These are phyloP conservation scores for Catunica adiposa DNA, from an alignment of 2,329 filamentous ascomycete genomes.

Conservation along the genomic window DNA sequence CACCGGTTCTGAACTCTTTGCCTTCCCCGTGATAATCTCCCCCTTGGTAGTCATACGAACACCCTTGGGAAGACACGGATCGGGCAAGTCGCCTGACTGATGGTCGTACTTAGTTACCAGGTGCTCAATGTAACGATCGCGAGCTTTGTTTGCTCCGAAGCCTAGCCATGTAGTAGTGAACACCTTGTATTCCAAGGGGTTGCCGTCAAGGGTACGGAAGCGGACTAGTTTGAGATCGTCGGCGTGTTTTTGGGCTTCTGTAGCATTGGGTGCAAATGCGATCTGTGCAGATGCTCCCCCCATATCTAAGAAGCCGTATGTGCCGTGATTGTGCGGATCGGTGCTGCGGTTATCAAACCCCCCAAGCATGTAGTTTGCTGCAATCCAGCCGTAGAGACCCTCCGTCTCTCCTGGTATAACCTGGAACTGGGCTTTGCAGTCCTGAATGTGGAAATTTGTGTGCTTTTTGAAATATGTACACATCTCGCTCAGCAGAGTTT, in stretches of 20 bases:
- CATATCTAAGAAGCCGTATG: slow-evolving; percentile 97
- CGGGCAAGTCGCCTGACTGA: slow-evolving; percentile 53
- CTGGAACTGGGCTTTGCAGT: slow-evolving; percentile 78
- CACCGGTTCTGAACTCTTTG: slow-evolving; percentile 26
- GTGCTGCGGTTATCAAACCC: slow-evolving; percentile 74
- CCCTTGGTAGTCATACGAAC: slow-evolving; percentile 61
- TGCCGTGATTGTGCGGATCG: slow-evolving; percentile 59
- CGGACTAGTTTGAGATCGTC: slow-evolving; percentile 77
- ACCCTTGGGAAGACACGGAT: slow-evolving; percentile 76
- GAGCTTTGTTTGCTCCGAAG: slow-evolving; percentile 90
- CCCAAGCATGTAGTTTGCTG: slow-evolving; percentile 85
- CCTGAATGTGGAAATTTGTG: slow-evolving; percentile 71
- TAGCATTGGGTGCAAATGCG: slow-evolving; percentile 86
- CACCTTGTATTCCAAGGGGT: slow-evolving; percentile 63
- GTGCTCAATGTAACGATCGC: slow-evolving; percentile 64
- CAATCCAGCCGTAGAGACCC: slow-evolving; percentile 92
- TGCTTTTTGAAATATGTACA: slow-evolving; percentile 66
- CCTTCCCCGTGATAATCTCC: slow-evolving; percentile 27
- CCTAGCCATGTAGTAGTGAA: slow-evolving; percentile 96
- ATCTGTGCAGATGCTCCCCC: slow-evolving; percentile 95
- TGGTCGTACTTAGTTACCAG: slow-evolving; percentile 52
- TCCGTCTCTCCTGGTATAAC: slow-evolving; percentile 93
- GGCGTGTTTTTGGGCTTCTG: slow-evolving; percentile 76
- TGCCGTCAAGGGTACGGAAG: slow-evolving; percentile 67
- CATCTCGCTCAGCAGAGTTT: slow-evolving; percentile 55